Conservation (phyloP, 108 stramenopile species). For the Schizochytrium sp. region DNA sequence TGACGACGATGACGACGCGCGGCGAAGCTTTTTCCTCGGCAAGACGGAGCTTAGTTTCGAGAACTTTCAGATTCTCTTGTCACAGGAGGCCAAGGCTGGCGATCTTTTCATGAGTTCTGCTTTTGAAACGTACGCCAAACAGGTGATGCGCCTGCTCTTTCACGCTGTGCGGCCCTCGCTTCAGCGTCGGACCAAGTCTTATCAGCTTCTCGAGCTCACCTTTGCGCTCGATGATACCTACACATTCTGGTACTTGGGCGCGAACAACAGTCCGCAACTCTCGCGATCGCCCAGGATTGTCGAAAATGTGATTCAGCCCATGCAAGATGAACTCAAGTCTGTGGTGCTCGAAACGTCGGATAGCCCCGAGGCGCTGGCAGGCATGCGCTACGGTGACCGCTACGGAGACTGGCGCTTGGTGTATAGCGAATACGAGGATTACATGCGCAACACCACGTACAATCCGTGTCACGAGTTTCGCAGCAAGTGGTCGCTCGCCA, state of each 20-base stretch:
- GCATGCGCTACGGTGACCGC: constrained; percentile 6
- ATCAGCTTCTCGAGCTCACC: background rate
- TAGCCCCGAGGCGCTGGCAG: background rate
- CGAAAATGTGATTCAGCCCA: background rate
- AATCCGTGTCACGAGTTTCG: constrained; percentile 8
- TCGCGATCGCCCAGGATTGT: background rate
- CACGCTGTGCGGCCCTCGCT: background rate
- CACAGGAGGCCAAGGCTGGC: background rate
- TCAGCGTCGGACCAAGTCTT: background rate
- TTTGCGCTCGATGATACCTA: background rate
- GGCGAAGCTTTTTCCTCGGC: background rate
- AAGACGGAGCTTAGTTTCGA: constrained; percentile 1
- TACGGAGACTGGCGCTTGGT: background rate
- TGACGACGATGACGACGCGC: background rate
- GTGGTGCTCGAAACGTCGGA: background rate
- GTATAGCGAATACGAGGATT: background rate
- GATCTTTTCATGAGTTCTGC: background rate
- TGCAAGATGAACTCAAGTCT: constrained; percentile 6
- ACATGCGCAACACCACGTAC: background rate
- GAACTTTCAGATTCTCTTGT: background rate
- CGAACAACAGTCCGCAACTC: background rate
- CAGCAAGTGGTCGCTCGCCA: constrained; percentile 10
- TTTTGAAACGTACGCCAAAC: constrained; percentile 16
- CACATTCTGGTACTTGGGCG: constrained; percentile 11
- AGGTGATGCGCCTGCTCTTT: constrained; percentile 3